These are phyloP conservation scores for Penicillium lividum DNA, from an alignment of 495 filamentous ascomycete genomes.

Conservation along the genomic window DNA sequence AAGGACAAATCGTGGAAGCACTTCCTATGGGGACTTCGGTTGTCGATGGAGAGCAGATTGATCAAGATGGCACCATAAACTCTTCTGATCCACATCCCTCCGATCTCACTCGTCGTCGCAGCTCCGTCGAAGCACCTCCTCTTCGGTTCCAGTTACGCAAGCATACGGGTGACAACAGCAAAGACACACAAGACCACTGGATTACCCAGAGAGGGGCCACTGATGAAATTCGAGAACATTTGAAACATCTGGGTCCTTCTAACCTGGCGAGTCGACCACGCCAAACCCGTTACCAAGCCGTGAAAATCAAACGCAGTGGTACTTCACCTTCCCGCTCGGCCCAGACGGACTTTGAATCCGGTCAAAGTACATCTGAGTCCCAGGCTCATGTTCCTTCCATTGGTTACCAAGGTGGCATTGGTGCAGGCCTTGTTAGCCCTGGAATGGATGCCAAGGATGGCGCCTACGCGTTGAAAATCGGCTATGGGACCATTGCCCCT, in stretches of 20 bases:
- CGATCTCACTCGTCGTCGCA: conserved; percentile 31
- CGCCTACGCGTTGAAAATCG: conserved; percentile 63
- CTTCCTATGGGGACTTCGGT: conserved; percentile 34
- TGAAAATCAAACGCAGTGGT: conserved; percentile 83
- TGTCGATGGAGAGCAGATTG: conserved; percentile 37
- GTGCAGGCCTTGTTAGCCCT: conserved; percentile 50
- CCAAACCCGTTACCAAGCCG: conserved; percentile 77
- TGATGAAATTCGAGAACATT: conserved; percentile 74
- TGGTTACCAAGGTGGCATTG: conserved; percentile 50
- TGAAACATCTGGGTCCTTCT: conserved; percentile 89
- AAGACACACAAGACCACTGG: conserved; percentile 30
- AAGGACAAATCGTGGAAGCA: conserved; percentile 57
- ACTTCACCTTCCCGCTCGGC: conserved; percentile 42
- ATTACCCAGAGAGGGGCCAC: conserved; percentile 42
- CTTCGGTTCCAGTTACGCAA: conserved; percentile 47
- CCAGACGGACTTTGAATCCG: conserved; percentile 40
- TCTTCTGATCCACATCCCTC: conserved; percentile 14
- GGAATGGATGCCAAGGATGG: conserved; percentile 66
- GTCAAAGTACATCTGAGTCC: conserved; percentile 31
- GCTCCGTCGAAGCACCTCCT: conserved; percentile 54
- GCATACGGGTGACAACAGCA: conserved; percentile 29
- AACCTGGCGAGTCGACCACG: conserved; percentile 85
- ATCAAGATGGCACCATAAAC: conserved; percentile 30
- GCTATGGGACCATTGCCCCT: conserved; percentile 59
- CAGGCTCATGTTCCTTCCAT: conserved; percentile 21